These are phyloP conservation scores for Cryptosporidium xiaoi DNA, from an alignment of 169 alveolate species.

Conservation along the genomic window DNA sequence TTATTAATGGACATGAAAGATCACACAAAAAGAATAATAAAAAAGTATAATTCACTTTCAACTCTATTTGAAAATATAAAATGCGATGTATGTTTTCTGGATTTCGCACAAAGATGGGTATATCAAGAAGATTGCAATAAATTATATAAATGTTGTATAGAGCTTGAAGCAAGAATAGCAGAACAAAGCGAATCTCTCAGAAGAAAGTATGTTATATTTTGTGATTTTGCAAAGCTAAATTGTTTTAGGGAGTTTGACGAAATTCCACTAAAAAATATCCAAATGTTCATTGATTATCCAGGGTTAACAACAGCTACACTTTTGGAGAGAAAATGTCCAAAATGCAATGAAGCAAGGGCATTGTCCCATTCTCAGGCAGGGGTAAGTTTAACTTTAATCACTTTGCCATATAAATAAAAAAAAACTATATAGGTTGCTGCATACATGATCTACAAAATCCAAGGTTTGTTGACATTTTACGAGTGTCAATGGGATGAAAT, in stretches of 20 bases:
- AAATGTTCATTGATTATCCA: constrained; percentile 26
- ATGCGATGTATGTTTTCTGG: constrained; percentile 54
- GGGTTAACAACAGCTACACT: constrained; percentile 6
- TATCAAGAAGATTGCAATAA: constrained; percentile 54
- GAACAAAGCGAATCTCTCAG: constrained; percentile 39
- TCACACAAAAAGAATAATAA: constrained; percentile 14
- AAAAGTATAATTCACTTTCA: constrained; percentile 35
- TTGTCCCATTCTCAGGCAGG: constrained; percentile 34
- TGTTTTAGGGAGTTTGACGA: constrained; percentile 2
- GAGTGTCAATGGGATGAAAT: constrained; percentile 56
- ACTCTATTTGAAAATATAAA: constrained; percentile 33
- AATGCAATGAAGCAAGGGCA: constrained; percentile 23
- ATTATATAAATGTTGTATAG: constrained; percentile 43
- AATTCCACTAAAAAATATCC: background rate
- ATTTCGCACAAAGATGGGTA: constrained; percentile 61
- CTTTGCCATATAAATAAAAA: background rate
- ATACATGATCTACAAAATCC: constrained; percentile 45
- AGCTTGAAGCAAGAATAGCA: constrained; percentile 66
- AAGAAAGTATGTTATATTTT: constrained; percentile 19
- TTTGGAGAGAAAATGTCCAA: constrained; percentile 42
- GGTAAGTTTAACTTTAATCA: constrained; percentile 2
- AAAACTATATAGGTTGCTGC: constrained; percentile 28
- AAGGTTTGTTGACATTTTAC: constrained; percentile 39
- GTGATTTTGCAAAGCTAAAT: constrained; percentile 34
- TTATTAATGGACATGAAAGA: constrained; percentile 28